Evolutionary conservation across 495 filamentous ascomycete species (phyloP), one percentile per base, ranked within the genome.

Genomic region (Aspergillus ellipticus): DNA sequence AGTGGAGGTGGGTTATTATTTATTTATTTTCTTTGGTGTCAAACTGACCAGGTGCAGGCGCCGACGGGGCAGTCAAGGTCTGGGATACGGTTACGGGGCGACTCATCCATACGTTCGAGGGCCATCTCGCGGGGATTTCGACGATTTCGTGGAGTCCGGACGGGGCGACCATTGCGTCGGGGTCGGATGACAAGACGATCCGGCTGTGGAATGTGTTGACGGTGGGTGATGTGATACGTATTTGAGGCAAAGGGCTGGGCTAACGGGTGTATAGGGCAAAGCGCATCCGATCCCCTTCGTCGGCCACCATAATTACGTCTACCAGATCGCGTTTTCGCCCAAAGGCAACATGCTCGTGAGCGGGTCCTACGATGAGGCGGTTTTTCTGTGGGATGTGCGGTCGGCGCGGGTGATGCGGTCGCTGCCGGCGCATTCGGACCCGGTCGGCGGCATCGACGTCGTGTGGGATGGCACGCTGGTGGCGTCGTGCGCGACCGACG

Each of bases 291-390:
- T 72, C 20, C 84, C 88, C 7, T 78, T 97, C 58, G 70, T 85
- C 28, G 92, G 94, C 41, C 94, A 98, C 67, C 92, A 97, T 67
- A 97, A 92, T 66, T 97, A 96, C 75, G 86, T 98, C 42, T 96
- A 93, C 71, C 86, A 86, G 33, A 79, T 98, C 46, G 90, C 92
- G 19, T 98, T 97, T 71, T 89, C 89, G 15, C 94, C 95, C 1
- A 96, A 96, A 71, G 95, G 94, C 35, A 97, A 97, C 64, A 96
- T 96, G 63, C 82, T 98, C 16, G 94, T 88, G 35, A 92, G 88
- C 54, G 95, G 94, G 16, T 93, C 89, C 62, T 97, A 96, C 71
- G 94, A 97, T 63, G 94, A 98, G 77, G 94, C 95, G 8, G 89
- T 98, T 0, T 95, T 96, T 60, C 72, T 97, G 21, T 98, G 94